These are phyloP conservation scores for Termitomyces sp. DNA, from an alignment of 768 basidiomycete species.

Conservation along the genomic window DNA sequence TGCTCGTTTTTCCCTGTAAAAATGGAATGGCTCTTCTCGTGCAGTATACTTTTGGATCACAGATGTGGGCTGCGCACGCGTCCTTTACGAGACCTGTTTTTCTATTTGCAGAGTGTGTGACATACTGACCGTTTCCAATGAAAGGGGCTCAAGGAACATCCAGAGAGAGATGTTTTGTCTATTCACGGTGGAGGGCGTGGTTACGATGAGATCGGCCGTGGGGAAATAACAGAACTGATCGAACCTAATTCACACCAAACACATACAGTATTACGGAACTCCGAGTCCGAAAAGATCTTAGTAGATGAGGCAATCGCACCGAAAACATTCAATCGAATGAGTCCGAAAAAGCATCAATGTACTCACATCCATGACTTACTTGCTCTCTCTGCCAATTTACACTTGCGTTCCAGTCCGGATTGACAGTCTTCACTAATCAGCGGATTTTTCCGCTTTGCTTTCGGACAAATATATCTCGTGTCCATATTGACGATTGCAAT, in stretches of 20 bases:
- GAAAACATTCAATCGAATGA: background rate
- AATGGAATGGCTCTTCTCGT: too few relatives aligned
- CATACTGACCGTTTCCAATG: background rate
- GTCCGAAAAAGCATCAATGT: background rate
- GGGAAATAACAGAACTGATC: background rate
- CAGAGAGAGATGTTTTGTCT: background rate
- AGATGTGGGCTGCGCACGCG: background rate
- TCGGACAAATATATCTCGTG: background rate
- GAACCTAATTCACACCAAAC: background rate
- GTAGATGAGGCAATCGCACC: background rate
- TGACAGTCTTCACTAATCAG: background rate
- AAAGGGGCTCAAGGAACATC: background rate
- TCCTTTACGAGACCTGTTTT: background rate
- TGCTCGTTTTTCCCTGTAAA: background rate
- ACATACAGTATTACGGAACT: background rate
- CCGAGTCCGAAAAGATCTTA: too few relatives aligned
- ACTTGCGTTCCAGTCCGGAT: background rate
- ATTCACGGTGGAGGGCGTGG: background rate
- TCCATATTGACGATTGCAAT: background rate
- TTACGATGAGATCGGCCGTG: background rate
- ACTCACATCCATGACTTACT: background rate
- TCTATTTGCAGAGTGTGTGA: background rate
- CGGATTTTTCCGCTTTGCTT: background rate
- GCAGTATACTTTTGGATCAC: too few relatives aligned
- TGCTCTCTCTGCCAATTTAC: too few relatives aligned